phyloP scores from a whole-genome alignment of 2,329 filamentous ascomycete species.

The Esteya vermicola region DNA sequence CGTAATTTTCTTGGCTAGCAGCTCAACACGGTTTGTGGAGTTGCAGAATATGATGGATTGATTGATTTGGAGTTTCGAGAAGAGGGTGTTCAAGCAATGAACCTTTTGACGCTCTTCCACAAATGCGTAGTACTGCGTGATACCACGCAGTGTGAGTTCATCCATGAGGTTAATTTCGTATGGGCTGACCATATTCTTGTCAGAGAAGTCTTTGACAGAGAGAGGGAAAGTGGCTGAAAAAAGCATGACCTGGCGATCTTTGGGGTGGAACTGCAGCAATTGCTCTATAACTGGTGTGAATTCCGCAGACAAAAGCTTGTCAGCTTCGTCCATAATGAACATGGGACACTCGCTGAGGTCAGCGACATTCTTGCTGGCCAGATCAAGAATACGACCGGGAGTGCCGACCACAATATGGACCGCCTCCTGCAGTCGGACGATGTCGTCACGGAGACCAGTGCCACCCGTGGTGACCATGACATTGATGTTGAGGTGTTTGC shows the following conservation, averaged over 20 bases:
- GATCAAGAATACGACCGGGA: constrained; percentile 86
- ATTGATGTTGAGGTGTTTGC: constrained; percentile 92
- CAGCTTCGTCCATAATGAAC: constrained; percentile 99
- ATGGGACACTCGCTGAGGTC: constrained; percentile 93
- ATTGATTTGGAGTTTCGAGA: constrained; percentile 98
- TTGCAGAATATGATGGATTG: constrained; percentile 99
- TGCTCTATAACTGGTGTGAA: constrained; percentile 98
- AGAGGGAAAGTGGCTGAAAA: constrained; percentile 97
- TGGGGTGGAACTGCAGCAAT: constrained; percentile 85
- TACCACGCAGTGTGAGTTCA: constrained; percentile 91
- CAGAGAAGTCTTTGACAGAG: constrained; percentile 94
- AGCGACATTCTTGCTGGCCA: constrained; percentile 91
- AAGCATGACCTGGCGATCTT: constrained; percentile 97
- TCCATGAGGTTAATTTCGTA: constrained; percentile 99
- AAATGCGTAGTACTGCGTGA: constrained; percentile 98
- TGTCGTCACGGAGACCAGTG: constrained; percentile 89
- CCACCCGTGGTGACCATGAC: constrained; percentile 99
- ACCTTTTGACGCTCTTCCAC: constrained; percentile 99
- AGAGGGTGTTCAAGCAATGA: constrained; percentile 95
- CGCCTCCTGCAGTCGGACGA: constrained; percentile 82
- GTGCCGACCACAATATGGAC: constrained; percentile 98
- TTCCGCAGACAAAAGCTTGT: constrained; percentile 91
- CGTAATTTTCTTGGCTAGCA: constrained; percentile 97
- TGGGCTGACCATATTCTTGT: constrained; percentile 92
- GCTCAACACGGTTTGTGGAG: constrained; percentile 93